Evolutionary conservation across 352 stramenopile genomes (phyloP), one percentile per base, ranked within the genome.

Genomic region (Phytophthora kernoviae): DNA sequence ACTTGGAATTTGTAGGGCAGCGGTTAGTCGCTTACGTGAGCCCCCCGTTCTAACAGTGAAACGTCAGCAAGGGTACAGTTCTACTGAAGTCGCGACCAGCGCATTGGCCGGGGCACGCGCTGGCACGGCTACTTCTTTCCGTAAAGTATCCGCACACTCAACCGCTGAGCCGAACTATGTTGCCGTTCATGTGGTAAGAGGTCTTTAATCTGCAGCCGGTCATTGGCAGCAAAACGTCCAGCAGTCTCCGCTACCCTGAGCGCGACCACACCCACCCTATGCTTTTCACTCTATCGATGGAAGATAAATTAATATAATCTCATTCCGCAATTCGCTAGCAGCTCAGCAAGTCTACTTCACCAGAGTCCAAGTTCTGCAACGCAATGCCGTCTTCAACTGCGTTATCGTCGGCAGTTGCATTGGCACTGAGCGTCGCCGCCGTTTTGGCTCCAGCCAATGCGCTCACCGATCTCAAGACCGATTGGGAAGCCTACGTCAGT

Each of bases 401-500:
- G 20, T 21, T 50, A 18, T 44, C 40, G 10, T 33, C 57, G 14
- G 32, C 54, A n/a, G 21, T 46, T 8, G 46, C 46, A 17, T 20
- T 64, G 37, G 46, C 47, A 22, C 27, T 64, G 1, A 46, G 55
- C 37, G 46, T 20, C 12, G 44, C 24, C 14, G 40, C 39, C 30
- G 10, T 65, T 8, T 21, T 58, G 10, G n/a, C 40, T 6, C 40
- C 49, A 18, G 45, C 24, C 27, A 47, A 69, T 22, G 65, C 69
- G 1, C 42, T 72, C 12, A 65, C 33, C 8, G 61, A 74, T 33
- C 64, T 83, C 54, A 80, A 80, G 50, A 75, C 58, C 15, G 62
- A 77, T 44, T 83, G 69, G 68, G 67, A 75, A 32, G 67, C 70
- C 48, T 83, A 76, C 43, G 65, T 64, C 37, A 74, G 64, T 17